Base-by-base conservation (phyloP, 2,329 filamentous ascomycete genomes). In the Trichoderma brevicompactum region DNA sequence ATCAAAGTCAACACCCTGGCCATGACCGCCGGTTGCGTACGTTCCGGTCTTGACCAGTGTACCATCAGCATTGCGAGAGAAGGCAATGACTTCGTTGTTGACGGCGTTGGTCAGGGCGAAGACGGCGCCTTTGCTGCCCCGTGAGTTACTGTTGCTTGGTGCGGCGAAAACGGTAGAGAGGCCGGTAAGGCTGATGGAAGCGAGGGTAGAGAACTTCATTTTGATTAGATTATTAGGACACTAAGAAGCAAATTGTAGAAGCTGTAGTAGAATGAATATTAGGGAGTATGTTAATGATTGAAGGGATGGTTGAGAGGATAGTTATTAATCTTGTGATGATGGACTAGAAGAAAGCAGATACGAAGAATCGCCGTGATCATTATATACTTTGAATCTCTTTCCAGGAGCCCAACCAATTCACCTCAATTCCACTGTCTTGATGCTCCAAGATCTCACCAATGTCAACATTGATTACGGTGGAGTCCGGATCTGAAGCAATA, bases 1-100 rank as follows among this genome's bases (percentile, higher is more conserved):
- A 82, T 96, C 66, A 91, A 93, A 80, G 89, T 94, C 59, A 92
- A 97, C 79, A 89, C 92, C 36, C 85, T 78, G 66, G 70, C 68
- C 69, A 43, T 62, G 41, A 74, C 69, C 69, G 38, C 67, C 67
- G 49, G 69, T 70, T 8, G 66, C 59, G 41, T 69, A 69, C 10
- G 46, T 43, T 1, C 66, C 68, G 23, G 41, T 38, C 23, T 68
- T 69, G 13, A 62, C 59, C 23, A 70, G 65, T 7, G 46, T 41
- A 32, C 69, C 69, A 36, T 66, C 41, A 2, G 43, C 48, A 1
- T 63, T 66, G 50, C 69, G 68, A 12, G 68, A 67, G 55, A 69
- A 69, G 36, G 69, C 65, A 34, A 70, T 50, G 55, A 70, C 48
- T 40, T 63, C 38, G 53, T 70, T 69, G 40, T 66, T 53, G 48